Percentiles rank a stretch among this genome's conserved stretches.
Evolutionary conservation across 2,329 filamentous ascomycete species (phyloP).

Genomic region (Gremmenia infestans): DNA sequence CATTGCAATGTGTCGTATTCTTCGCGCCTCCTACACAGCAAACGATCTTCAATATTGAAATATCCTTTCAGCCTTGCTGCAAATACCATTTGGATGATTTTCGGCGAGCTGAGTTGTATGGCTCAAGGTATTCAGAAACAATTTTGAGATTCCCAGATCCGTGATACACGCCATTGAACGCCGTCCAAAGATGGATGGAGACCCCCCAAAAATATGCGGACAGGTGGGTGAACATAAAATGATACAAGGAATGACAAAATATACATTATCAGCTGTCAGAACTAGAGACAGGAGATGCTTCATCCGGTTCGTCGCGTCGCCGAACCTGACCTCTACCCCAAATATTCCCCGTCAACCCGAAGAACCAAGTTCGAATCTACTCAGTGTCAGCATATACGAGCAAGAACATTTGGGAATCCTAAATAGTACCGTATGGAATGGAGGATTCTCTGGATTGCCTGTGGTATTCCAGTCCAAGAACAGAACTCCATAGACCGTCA

Average conservation of each 20-base stretch:
- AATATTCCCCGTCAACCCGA: constrained; percentile 32
- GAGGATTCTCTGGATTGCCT: constrained; percentile 33
- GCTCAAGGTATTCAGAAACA: too few relatives aligned
- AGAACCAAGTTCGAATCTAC: constrained; percentile 39
- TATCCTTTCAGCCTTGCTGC: too few relatives aligned
- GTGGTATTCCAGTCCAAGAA: constrained; percentile 54
- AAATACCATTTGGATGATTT: too few relatives aligned
- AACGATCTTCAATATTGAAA: too few relatives aligned
- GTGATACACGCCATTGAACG: not conserved
- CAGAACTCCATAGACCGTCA: constrained; percentile 51
- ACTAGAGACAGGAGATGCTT: constrained; percentile 18
- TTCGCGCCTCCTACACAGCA: too few relatives aligned
- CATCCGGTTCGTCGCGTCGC: constrained; percentile 10
- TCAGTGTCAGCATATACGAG: constrained; percentile 8
- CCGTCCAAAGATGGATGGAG: not conserved
- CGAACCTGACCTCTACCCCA: constrained; percentile 7
- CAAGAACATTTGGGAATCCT: constrained; percentile 15
- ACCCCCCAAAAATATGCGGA: not conserved
- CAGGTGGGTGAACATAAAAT: not conserved
- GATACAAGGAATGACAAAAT: not conserved
- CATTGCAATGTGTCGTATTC: too few relatives aligned
- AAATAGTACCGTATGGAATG: constrained; percentile 44
- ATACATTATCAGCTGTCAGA: constrained; percentile 10
- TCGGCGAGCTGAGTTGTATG: too few relatives aligned
- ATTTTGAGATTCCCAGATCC: too few relatives aligned